A percentile compares a stretch with the other conserved stretches of the same genome.
These are phyloP conservation scores for Talaromyces sp. DNA, from an alignment of 2,329 filamentous ascomycete genomes.

Conservation along the genomic window DNA sequence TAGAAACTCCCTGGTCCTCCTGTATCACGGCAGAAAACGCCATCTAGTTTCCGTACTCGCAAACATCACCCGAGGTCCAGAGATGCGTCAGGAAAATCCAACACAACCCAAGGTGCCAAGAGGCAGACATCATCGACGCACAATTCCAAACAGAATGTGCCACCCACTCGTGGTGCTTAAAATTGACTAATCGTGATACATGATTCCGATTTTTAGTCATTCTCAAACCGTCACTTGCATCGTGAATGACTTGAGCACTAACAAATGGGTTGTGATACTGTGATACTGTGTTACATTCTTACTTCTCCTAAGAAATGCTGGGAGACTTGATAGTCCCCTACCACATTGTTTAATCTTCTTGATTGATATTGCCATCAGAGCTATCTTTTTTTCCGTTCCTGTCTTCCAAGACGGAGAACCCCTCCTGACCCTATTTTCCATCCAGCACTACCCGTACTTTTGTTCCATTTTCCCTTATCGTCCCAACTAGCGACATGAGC, in stretches of 20 bases:
- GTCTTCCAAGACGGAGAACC: neutral
- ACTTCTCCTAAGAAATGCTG: neutral
- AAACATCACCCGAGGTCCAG: conserved; percentile 25
- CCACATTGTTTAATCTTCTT: neutral
- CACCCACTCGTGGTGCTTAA: conserved; percentile 11
- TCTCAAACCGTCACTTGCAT: neutral
- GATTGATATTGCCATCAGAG: neutral
- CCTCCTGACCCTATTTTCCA: neutral
- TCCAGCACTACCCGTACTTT: neutral
- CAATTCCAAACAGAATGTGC: conserved; percentile 12
- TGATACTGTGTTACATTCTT: neutral
- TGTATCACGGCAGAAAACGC: too few species aligned
- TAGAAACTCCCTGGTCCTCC: too few species aligned
- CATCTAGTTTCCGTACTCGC: too few species aligned
- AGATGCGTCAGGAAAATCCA: conserved; percentile 20
- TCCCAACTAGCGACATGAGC: neutral
- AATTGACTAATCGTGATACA: neutral
- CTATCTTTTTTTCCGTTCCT: neutral
- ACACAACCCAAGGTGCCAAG: conserved; percentile 16
- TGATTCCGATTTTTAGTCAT: neutral
- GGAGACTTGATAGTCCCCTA: neutral
- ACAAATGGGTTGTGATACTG: neutral
- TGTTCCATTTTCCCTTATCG: neutral
- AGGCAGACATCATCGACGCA: conserved; percentile 22
- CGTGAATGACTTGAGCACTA: neutral